Base-by-base conservation (phyloP, 2,329 filamentous ascomycete species). In the Balansia obtecta region DNA sequence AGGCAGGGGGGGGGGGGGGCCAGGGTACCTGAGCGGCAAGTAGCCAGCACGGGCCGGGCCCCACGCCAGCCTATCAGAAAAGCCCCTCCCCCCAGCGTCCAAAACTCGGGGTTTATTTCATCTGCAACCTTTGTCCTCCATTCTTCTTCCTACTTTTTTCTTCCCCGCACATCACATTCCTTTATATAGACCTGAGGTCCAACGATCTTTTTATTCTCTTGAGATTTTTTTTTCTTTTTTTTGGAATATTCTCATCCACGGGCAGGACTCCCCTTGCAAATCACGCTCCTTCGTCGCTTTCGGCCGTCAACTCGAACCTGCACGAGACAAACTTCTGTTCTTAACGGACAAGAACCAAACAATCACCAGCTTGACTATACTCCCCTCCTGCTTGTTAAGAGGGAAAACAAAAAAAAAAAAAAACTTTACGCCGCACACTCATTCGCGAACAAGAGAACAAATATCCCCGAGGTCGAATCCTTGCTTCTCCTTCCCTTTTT, bases 221-320 rank as follows among this genome's bases (percentile, higher is more conserved):
- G 48, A 41, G n/a, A n/a, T n/a, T n/a, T n/a, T n/a, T n/a, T n/a
- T n/a, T n/a, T n/a, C n/a, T n/a, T n/a, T n/a, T n/a, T n/a, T n/a
- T n/a, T n/a, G n/a, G n/a, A n/a, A n/a, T n/a, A 45, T 52, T 45
- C 16, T 33, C 12, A 38, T n/a, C 46, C 48, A 50, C 53, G 53
- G 45, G 50, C 53, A 45, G 53, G 53, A 51, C 46, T 55, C 51
- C 34, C 40, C 46, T 41, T 42, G 38, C 40, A n/a, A n/a, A 11
- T 50, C 18, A 54, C 51, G 37, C 48, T 54, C 54, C 47, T 56
- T 54, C 48, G 34, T 47, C 20, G 20, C 20, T 22, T 48, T 44
- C 40, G 45, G 41, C 46, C 27, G 32, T 46, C 12, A 33, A 27
- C 45, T 15, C 18, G 15, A 16, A 16, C 20, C n/a, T 18, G 18